Base-by-base conservation (phyloP, 768 basidiomycete species). In the Tulasnella calospora region DNA sequence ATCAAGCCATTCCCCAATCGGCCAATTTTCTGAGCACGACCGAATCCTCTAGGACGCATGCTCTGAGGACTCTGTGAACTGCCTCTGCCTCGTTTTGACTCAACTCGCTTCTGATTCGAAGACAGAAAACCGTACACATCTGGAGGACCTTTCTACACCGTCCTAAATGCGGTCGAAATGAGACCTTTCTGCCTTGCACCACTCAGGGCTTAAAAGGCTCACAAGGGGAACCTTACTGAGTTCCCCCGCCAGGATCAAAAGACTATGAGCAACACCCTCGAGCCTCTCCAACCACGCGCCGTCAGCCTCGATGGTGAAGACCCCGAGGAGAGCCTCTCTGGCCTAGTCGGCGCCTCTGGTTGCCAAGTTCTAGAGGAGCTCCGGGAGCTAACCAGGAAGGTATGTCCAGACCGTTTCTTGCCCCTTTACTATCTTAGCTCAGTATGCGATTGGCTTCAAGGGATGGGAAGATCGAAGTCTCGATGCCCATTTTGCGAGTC, bases 381-480 rank as follows among this genome's bases (percentile, higher is more conserved):
- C n/a, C 23, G 57, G n/a, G 57, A 61, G 2, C 57, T 61, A 30
- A 61, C 57, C 1, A 61, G n/a, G 57, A 61, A 61, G 57, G 57
- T 61, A 61, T 23, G n/a, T 47, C 46, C 21, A 61, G 10, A 23
- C 57, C 23, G 21, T 30, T 30, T 9, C 57, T 3, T n/a, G 23
- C 57, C 13, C n/a, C 3, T 30, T 61, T 15, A 8, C 23, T 57
- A 9, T 13, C 55, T 6, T 2, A 30, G 38, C 55, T 57, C 21
- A 57, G n/a, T 21, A 57, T 72, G 8, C n/a, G 10, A 21, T n/a
- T 3, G 69, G 30, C 7, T 35, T 30, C 23, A 10, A 72, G 71
- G 71, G 71, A 38, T 72, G 71, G 71, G 71, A 72, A 21, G 71
- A 38, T 38, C 38, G 71, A 38, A 27, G 71, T 23, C 71, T 72